Percentiles rank a stretch among this genome's conserved stretches.
Conservation (phyloP, 352 stramenopile genomes). For the Globisporangium canariense region DNA sequence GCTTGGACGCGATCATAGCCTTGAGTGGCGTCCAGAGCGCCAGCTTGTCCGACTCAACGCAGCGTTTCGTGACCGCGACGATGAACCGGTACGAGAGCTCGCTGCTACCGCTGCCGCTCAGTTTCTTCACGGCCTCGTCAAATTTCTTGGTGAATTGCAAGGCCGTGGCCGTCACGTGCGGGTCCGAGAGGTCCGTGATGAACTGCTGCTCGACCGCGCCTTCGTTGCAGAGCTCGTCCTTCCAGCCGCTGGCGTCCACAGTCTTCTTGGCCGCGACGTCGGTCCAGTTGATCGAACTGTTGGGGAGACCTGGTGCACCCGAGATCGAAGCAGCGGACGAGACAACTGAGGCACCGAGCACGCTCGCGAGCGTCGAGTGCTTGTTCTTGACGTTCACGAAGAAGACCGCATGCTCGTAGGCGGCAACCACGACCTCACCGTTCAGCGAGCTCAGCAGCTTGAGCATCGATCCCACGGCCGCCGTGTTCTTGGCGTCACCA, state of each 20-base stretch:
- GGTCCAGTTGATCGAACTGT: slow-evolving; percentile 43
- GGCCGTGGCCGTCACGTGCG: slow-evolving; percentile 31
- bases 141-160: slow-evolving; percentile 51
- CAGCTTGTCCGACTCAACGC: slow-evolving; percentile 51
- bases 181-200: slow-evolving; percentile 46
- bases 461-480: slow-evolving; percentile 38
- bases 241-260: slow-evolving; percentile 29
- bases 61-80: slow-evolving; percentile 52
- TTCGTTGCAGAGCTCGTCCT: slow-evolving; percentile 42
- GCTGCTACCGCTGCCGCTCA: slow-evolving; percentile 6
- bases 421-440: slow-evolving; percentile 58
- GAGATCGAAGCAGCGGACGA: background rate
- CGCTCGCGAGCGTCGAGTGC: slow-evolving; percentile 66
- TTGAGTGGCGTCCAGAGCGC: slow-evolving; percentile 53
- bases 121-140: slow-evolving; percentile 36
- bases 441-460: slow-evolving; percentile 46
- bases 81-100: slow-evolving; percentile 59
- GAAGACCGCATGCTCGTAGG: slow-evolving; percentile 62
- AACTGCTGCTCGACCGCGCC: slow-evolving; percentile 51
- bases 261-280: slow-evolving; percentile 29
- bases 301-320: slow-evolving; percentile 31
- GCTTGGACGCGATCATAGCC: slow-evolving; percentile 45
- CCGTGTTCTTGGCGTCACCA: slow-evolving; percentile 14
- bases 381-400: slow-evolving; percentile 69
- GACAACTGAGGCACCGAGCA: slow-evolving; percentile 44